These are phyloP conservation scores for Pseudogymnoascus pannorum DNA, from an alignment of 2,329 filamentous ascomycete species.

Conservation along the genomic window DNA sequence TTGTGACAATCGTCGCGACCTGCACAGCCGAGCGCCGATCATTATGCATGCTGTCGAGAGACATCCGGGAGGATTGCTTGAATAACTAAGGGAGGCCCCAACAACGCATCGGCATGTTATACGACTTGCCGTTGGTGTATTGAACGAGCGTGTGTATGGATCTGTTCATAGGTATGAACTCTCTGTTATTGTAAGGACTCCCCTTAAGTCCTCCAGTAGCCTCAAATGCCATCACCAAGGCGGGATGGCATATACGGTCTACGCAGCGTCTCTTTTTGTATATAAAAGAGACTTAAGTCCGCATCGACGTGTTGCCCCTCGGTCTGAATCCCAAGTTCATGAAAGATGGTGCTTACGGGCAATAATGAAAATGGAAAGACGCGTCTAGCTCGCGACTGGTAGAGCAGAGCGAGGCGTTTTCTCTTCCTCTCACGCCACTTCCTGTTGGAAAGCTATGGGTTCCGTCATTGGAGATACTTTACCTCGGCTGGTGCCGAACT, in stretches of 20 bases:
- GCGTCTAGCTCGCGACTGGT: background rate
- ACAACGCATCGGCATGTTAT: background rate
- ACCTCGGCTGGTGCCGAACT: background rate
- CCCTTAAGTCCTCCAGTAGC: background rate
- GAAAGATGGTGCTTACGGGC: background rate
- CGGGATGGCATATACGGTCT: background rate
- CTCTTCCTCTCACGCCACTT: background rate
- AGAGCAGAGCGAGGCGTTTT: constrained; percentile 30
- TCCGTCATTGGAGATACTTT: background rate
- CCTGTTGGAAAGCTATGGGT: background rate
- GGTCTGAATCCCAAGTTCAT: background rate
- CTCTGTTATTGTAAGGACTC: background rate
- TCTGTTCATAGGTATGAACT: background rate
- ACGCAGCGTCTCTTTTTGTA: background rate
- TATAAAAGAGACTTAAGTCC: background rate
- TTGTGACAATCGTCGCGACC: constrained; percentile 60
- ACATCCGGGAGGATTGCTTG: background rate
- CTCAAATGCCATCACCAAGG: background rate
- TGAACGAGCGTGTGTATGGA: background rate
- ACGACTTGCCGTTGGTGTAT: background rate
- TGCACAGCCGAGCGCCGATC: constrained; percentile 43
- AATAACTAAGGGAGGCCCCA: background rate
- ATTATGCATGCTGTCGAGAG: background rate
- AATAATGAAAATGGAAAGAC: background rate
- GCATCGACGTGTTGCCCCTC: background rate